Percentiles rank a stretch among this genome's conserved stretches.
phyloP scores from a whole-genome alignment of 2,329 filamentous ascomycete species.

The Ophiostoma sp. region DNA sequence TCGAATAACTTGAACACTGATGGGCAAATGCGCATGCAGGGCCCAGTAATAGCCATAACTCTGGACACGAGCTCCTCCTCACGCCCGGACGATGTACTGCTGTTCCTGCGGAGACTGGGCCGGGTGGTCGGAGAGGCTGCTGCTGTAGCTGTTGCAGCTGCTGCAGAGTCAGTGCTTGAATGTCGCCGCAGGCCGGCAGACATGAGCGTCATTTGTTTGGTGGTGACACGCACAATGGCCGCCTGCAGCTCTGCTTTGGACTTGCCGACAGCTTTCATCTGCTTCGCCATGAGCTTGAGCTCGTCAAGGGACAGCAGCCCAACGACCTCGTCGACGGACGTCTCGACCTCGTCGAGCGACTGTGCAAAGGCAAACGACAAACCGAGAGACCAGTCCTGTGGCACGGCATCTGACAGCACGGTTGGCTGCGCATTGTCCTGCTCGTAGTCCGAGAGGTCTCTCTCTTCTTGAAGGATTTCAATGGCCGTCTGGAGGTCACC shows the following conservation, averaged over 20 bases:
- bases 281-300: conserved; percentile 75
- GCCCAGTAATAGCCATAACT: conserved; percentile 69
- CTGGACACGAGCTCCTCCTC: conserved; percentile 14
- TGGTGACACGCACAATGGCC: conserved; percentile 67
- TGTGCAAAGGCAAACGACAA: conserved; percentile 73
- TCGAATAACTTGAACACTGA: conserved; percentile 77
- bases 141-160: background rate
- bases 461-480: conserved; percentile 53
- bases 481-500: conserved; percentile 65
- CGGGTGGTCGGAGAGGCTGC: background rate
- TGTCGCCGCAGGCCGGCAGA: conserved; percentile 37
- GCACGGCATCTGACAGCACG: conserved; percentile 21
- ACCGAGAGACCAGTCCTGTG: conserved; percentile 44
- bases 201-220: conserved; percentile 68
- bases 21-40: conserved; percentile 75
- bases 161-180: conserved; percentile 34
- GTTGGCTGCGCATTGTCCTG: background rate
- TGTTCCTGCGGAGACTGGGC: background rate
- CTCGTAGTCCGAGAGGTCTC: conserved; percentile 47
- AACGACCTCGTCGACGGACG: conserved; percentile 74
- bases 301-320: conserved; percentile 80
- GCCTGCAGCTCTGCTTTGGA: conserved; percentile 76
- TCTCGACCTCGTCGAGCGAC: conserved; percentile 65
- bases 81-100: conserved; percentile 29
- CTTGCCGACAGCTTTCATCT: conserved; percentile 79